Evolutionary conservation across 495 filamentous ascomycete genomes (phyloP), one percentile per base, ranked within the genome.

Genomic region (Emericellopsis terricola): DNA sequence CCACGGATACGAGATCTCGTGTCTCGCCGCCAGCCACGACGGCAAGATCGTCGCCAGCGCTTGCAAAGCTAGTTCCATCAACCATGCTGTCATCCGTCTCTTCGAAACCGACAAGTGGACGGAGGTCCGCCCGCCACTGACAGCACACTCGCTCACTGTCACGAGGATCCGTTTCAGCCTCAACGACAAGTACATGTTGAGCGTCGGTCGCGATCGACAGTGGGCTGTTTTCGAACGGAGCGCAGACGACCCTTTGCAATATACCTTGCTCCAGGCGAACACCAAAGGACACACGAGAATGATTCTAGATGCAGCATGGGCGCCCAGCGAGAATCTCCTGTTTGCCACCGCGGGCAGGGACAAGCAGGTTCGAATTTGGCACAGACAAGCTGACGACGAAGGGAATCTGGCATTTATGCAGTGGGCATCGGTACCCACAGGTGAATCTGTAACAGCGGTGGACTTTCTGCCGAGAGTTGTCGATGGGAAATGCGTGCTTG

Each of bases 1-100:
- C 4, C 89, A 99, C 56, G 89, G 89, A n/a, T 92, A 92, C 58
- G 89, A 99, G 52, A 89, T 99, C 27, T 91, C 85, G 15, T 76
- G 81, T 8, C 71, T 94, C 15, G 80, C 86, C n/a, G 68, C 73
- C 6, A 83, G 72, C 43, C 70, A 78, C 39, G 76, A 80, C 44
- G 75, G 76, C 11, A 59, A 47, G 2, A 43, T 93, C 15, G 68
- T 99, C 21, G 89, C 91, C 13, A 92, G 83, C n/a, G 83, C 87
- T 2, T 96, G 87, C 58, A 81, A 78, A 48, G 91, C 91, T 13
- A 86, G 74, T 53, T 89, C 83, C 10, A 57, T 86, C 32, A 85
- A 94, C 43, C 91, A 99, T 47, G 89, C 89, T 26, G 85, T 94
- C 29, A 81, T 99, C 40, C 74, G 89, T 14, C 48, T 99, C 1